Evolutionary conservation across 371 early-diverging fungal species (phyloP).

Genomic region (Mucor mucedo): DNA sequence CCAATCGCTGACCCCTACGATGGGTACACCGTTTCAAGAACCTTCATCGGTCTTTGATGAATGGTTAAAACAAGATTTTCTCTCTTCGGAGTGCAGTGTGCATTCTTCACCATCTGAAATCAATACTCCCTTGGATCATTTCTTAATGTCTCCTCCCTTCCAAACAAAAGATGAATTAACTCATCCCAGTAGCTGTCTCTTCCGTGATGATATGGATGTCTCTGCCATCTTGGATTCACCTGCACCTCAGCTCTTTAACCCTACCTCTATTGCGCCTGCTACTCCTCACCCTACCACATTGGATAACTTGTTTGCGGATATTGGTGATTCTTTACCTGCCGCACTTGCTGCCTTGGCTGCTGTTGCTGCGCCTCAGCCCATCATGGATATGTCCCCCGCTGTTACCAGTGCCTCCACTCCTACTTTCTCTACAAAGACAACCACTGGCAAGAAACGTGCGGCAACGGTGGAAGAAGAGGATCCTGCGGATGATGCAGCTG

Average conservation of each 20-base stretch:
- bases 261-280: slow-evolving; percentile 1
- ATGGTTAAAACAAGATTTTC: slow-evolving; percentile 36
- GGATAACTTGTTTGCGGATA: slow-evolving; percentile 30
- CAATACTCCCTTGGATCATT: slow-evolving; percentile 33
- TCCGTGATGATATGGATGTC: slow-evolving; percentile 26
- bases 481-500: slow-evolving; percentile 48
- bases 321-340: slow-evolving; percentile 34
- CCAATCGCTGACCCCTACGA: slow-evolving; percentile 32
- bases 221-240: slow-evolving; percentile 35
- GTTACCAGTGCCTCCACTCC: slow-evolving; percentile 31
- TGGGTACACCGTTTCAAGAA: slow-evolving; percentile 20
- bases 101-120: slow-evolving; percentile 33
- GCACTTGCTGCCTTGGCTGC: slow-evolving; percentile 32
- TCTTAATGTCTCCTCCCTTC: slow-evolving; percentile 35
- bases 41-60: slow-evolving; percentile 33
- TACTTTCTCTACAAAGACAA: slow-evolving; percentile 20
- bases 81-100: slow-evolving; percentile 25
- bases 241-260: slow-evolving; percentile 5
- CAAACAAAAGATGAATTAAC: slow-evolving; percentile 18
- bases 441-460: slow-evolving; percentile 19
- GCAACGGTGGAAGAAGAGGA: slow-evolving; percentile 11
- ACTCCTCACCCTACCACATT: slow-evolving; percentile 7
- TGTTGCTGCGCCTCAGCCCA: slow-evolving; percentile 17
- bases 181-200: not conserved
- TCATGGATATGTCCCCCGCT: slow-evolving; percentile 21